Conservation (phyloP, 352 stramenopile genomes). For the Pythium phragmitis region DNA sequence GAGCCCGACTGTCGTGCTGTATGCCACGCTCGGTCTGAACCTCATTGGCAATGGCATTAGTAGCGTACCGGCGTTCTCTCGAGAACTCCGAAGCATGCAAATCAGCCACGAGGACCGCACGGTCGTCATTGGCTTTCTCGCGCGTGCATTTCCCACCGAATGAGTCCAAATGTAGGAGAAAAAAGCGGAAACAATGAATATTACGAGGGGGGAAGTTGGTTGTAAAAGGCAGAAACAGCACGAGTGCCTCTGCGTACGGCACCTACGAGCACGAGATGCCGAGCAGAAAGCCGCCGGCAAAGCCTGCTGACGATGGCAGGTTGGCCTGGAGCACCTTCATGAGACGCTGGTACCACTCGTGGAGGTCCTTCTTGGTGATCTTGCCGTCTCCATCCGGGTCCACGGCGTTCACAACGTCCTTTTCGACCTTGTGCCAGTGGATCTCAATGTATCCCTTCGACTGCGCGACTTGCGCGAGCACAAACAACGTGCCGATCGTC, state of each 20-base stretch:
- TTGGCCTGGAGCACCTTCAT: conserved; percentile 78
- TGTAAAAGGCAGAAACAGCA: background rate
- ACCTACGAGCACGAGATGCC: conserved; percentile 60
- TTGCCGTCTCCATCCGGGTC: conserved; percentile 85
- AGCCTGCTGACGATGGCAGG: conserved; percentile 78
- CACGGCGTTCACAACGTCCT: conserved; percentile 78
- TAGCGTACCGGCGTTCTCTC: conserved; percentile 76
- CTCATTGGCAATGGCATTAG: conserved; percentile 85
- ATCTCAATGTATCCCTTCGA: conserved; percentile 90
- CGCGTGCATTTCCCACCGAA: conserved; percentile 68
- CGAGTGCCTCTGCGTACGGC: background rate
- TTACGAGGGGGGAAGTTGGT: background rate
- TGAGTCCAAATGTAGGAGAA: conserved; percentile 20
- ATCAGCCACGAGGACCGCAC: conserved; percentile 70
- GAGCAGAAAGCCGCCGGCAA: conserved; percentile 74
- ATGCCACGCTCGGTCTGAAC: conserved; percentile 79
- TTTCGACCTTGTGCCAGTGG: conserved; percentile 89
- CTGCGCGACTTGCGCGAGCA: conserved; percentile 70
- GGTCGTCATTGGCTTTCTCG: conserved; percentile 76
- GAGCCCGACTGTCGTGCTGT: conserved; percentile 72
- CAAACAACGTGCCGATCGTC: conserved; percentile 76
- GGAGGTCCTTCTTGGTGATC: conserved; percentile 78
- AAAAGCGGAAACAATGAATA: background rate
- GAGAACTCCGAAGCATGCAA: conserved; percentile 76
- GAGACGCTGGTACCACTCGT: conserved; percentile 73